Percentiles rank a stretch among this genome's conserved stretches.
phyloP scores from a whole-genome alignment of 805 yeast species.

The Pichia ethanolica region DNA sequence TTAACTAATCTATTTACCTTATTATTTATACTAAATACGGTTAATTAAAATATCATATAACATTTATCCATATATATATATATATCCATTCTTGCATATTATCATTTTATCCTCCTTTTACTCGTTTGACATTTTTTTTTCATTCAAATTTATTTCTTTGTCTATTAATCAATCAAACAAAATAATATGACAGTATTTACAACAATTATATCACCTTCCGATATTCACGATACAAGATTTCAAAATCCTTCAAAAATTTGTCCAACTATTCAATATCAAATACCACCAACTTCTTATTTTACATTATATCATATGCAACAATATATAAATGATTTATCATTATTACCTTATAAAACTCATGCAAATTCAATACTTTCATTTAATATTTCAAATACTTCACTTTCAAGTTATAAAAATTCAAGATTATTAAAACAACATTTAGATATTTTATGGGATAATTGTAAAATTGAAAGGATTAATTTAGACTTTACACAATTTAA shows the following conservation, averaged over 20 bases:
- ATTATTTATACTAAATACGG: too few species aligned
- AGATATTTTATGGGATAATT: conserved; percentile 6
- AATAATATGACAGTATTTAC: conserved; percentile 6
- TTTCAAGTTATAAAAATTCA: conserved; percentile 1
- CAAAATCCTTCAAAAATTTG: background rate
- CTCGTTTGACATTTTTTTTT: background rate
- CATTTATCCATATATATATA: too few species aligned
- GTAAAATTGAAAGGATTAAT: conserved; percentile 5
- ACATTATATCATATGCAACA: conserved; percentile 5
- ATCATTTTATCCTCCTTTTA: too few species aligned
- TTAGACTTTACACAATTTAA: conserved; percentile 9
- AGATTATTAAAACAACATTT: background rate
- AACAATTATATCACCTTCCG: conserved; percentile 1
- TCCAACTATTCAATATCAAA: conserved; percentile 6
- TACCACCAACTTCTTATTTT: conserved; percentile 6
- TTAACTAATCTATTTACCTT: too few species aligned
- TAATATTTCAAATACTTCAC: conserved; percentile 3
- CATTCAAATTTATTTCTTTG: background rate
- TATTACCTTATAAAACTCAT: conserved; percentile 1
- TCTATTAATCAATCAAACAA: background rate
- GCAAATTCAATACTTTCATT: conserved; percentile 3
- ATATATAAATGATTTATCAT: conserved; percentile 2
- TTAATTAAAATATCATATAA: too few species aligned
- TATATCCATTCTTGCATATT: too few species aligned
- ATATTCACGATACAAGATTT: conserved; percentile 3